Evolutionary conservation across 202 grass and related monocot species (phyloP).

Genomic region (Hordeum pubiflorum): DNA sequence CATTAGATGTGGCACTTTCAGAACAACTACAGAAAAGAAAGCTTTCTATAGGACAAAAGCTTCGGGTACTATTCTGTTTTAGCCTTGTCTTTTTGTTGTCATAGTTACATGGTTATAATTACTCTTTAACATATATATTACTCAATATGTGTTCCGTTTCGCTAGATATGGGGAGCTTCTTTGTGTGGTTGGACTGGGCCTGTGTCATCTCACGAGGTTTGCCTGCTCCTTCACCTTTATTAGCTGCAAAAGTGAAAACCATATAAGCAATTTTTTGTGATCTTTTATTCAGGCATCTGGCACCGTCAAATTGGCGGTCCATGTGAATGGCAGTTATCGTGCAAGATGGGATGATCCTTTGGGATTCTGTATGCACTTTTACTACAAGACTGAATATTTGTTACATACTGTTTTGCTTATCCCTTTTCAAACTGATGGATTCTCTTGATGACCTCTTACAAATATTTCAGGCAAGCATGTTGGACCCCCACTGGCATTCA

Average conservation of each 20-base stretch:
- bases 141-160: constrained; percentile 26
- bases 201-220: constrained; percentile 78
- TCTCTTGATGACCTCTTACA: constrained; percentile 8
- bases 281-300: constrained; percentile 56
- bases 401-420: constrained; percentile 14
- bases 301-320: constrained; percentile 48
- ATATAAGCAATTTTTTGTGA: constrained; percentile 2
- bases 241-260: background rate
- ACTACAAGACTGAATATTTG: background rate
- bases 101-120: constrained; percentile 1
- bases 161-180: constrained; percentile 79
- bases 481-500: constrained; percentile 74
- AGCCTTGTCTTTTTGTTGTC: background rate
- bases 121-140: background rate
- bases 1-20: constrained; percentile 60
- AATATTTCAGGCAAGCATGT: constrained; percentile 57
- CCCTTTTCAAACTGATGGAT: constrained; percentile 3
- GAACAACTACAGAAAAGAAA: constrained; percentile 61
- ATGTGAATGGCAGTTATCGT: constrained; percentile 83
- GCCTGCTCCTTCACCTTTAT: constrained; percentile 9
- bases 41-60: constrained; percentile 89
- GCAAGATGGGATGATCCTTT: constrained; percentile 68
- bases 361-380: constrained; percentile 79
- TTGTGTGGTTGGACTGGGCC: constrained; percentile 83
- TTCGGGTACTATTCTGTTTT: constrained; percentile 63